phyloP scores from a whole-genome alignment of 345 rosid genomes.

The Cochlearia excelsa region DNA sequence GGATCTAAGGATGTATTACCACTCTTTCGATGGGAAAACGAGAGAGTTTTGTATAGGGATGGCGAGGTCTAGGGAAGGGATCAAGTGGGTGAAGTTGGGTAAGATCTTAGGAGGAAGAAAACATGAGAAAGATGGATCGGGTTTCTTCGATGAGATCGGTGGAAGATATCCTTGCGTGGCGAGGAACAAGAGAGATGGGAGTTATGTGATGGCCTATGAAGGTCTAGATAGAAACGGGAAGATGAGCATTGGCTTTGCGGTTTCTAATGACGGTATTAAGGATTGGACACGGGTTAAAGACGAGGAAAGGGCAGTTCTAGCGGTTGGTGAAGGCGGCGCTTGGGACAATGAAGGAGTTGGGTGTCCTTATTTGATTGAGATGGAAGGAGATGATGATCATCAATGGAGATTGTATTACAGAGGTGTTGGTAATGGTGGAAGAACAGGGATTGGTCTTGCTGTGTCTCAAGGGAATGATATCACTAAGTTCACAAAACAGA shows the following conservation, averaged over 20 bases:
- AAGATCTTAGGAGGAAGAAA: conserved; percentile 55
- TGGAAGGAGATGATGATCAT: conserved; percentile 52
- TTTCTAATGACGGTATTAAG: conserved; percentile 57
- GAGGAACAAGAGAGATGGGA: conserved; percentile 56
- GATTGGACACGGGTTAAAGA: conserved; percentile 53
- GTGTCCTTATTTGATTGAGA: conserved; percentile 63
- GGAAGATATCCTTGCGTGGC: conserved; percentile 54
- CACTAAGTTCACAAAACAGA: conserved; percentile 55
- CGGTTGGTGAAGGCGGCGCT: conserved; percentile 38
- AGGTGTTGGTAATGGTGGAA: conserved; percentile 59
- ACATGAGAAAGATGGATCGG: conserved; percentile 18
- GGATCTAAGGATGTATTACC: conserved; percentile 81
- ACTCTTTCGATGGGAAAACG: conserved; percentile 57
- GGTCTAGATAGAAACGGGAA: conserved; percentile 49
- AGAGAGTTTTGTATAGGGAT: conserved; percentile 55
- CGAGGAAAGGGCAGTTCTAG: conserved; percentile 43
- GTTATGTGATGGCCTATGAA: conserved; percentile 71
- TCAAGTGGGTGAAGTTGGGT: conserved; percentile 70
- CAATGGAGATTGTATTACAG: conserved; percentile 73
- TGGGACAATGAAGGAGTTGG: conserved; percentile 73
- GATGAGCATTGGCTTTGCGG: conserved; percentile 58
- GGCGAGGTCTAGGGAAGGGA: conserved; percentile 87
- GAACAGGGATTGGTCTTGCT: conserved; percentile 69
- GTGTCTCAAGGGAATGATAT: conserved; percentile 49
- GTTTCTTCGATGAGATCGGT: conserved; percentile 55